phyloP scores from a whole-genome alignment of 139 green algal genomes.

The Nannochloris sp. region DNA sequence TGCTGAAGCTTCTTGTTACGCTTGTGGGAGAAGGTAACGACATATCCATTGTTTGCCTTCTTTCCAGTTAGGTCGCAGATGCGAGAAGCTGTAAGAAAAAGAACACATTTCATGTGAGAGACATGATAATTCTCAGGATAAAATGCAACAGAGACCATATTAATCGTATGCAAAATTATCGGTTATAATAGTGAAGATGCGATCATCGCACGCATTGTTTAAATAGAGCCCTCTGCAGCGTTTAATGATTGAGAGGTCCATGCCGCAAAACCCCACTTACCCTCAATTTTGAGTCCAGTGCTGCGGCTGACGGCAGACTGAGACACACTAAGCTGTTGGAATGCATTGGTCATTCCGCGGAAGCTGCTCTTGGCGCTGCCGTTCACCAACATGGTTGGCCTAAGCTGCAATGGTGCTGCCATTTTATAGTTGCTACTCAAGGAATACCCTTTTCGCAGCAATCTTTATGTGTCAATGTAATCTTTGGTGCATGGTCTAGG shows the following conservation, averaged over 20 bases:
- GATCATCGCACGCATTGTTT: too few species aligned
- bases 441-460: too few species aligned
- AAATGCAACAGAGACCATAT: too few species aligned
- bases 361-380: constrained; percentile 6
- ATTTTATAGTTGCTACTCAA: too few species aligned
- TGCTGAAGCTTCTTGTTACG: constrained; percentile 93
- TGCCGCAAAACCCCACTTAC: too few species aligned
- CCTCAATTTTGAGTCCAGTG: constrained; percentile 12
- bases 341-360: constrained; percentile 1
- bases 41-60: constrained; percentile 95
- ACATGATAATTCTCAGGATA: too few species aligned
- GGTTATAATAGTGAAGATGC: too few species aligned
- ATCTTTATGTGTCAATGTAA: too few species aligned
- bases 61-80: constrained; percentile 86
- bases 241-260: too few species aligned
- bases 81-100: constrained; percentile 27
- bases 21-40: constrained; percentile 96
- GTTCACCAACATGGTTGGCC: constrained; percentile 1
- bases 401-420: neutral
- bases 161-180: too few species aligned
- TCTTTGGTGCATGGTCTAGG: too few species aligned
- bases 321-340: constrained; percentile 8
- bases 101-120: neutral
- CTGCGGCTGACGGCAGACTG: neutral
- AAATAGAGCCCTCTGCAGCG: too few species aligned